Percentiles rank a stretch among this genome's conserved stretches.
Evolutionary conservation across 2,329 filamentous ascomycete genomes (phyloP).

Genomic region (Camptophora hylomeconis): DNA sequence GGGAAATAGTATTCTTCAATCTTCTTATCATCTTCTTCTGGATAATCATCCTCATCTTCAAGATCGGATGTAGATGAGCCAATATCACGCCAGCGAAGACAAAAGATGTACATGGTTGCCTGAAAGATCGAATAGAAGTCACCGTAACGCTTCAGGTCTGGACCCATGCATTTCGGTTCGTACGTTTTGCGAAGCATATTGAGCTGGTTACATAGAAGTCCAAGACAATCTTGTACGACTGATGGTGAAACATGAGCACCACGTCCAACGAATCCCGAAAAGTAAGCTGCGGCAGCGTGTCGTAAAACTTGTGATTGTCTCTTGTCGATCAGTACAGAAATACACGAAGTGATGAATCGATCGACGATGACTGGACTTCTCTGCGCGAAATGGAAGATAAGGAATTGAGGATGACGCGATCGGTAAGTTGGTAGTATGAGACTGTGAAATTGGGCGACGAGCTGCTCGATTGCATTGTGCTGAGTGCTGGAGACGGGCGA

Average conservation of each 20-base stretch:
- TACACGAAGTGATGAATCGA: conserved; percentile 66
- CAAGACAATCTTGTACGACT: conserved; percentile 71
- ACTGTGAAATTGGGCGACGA: conserved; percentile 74
- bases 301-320: conserved; percentile 57
- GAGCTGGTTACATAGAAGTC: conserved; percentile 64
- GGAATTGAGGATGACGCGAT: conserved; percentile 86
- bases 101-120: conserved; percentile 86
- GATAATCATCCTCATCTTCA: conserved; percentile 40
- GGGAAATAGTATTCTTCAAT: conserved; percentile 67
- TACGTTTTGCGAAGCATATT: conserved; percentile 60
- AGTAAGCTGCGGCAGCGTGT: conserved; percentile 78
- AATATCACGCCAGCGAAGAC: conserved; percentile 93
- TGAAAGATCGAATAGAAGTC: conserved; percentile 83
- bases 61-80: conserved; percentile 34
- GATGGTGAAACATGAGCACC: conserved; percentile 67
- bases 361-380: conserved; percentile 65
- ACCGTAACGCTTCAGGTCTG: conserved; percentile 70
- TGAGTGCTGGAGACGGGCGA: conserved; percentile 43
- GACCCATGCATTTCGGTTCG: conserved; percentile 63
- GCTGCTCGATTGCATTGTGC: conserved; percentile 60
- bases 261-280: conserved; percentile 86
- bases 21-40: conserved; percentile 40
- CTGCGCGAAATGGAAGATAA: conserved; percentile 92
- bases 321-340: conserved; percentile 59
- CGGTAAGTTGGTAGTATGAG: conserved; percentile 85